phyloP scores from a whole-genome alignment of 2,329 filamentous ascomycete genomes.

The Colletotrichum tropicicola region DNA sequence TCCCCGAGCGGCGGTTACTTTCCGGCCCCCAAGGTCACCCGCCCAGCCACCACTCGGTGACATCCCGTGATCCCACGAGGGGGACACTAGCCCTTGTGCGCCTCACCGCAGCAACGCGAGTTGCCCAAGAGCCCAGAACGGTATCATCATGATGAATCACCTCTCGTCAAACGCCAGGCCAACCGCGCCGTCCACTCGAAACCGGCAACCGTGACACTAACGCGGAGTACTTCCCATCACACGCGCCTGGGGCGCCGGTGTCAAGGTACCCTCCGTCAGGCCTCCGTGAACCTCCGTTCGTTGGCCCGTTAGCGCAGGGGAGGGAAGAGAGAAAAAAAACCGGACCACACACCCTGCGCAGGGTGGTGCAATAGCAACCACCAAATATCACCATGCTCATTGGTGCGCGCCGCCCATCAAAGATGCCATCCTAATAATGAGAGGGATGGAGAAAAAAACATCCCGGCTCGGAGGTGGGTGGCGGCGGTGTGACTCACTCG shows the following conservation, averaged over 20 bases:
- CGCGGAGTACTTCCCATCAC: background rate
- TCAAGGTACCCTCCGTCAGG: background rate
- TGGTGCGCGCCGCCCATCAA: background rate
- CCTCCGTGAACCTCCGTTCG: background rate
- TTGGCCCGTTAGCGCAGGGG: background rate
- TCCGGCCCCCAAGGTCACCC: background rate
- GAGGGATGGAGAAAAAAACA: background rate
- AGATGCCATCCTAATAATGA: background rate
- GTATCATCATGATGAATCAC: background rate
- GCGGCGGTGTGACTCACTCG: slow-evolving; percentile 24
- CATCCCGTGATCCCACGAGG: background rate
- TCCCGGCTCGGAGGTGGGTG: background rate
- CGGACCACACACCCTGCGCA: background rate
- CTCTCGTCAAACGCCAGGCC: background rate
- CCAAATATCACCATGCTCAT: background rate
- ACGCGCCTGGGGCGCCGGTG: background rate
- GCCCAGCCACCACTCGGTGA: background rate
- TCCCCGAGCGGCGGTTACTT: background rate
- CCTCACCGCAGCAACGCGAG: background rate
- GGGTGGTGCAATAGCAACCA: background rate
- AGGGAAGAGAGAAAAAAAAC: background rate
- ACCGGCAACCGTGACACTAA: background rate
- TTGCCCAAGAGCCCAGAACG: background rate
- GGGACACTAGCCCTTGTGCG: background rate
- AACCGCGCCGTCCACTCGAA: background rate